Evolutionary conservation across 1,284 basidiomycete genomes (phyloP).

Genomic region (Kalmanozyma brasiliensis): DNA sequence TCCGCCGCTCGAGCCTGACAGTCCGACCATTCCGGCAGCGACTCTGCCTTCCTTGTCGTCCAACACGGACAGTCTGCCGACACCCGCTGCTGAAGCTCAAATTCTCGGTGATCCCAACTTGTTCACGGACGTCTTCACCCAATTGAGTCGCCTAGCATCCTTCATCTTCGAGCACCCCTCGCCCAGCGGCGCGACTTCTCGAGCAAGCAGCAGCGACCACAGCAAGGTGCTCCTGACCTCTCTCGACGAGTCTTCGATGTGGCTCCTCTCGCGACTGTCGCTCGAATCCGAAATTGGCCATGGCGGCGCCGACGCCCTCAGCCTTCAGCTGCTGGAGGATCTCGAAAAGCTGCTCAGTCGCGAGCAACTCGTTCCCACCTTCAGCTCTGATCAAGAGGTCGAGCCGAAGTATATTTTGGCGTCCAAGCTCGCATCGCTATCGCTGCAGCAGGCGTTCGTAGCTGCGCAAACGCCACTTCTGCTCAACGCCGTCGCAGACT

Average conservation of each 20-base stretch:
- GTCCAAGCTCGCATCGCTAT: conserved; percentile 7
- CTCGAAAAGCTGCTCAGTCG: conserved; percentile 6
- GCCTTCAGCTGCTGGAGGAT: conserved; percentile 29
- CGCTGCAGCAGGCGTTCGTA: conserved; percentile 21
- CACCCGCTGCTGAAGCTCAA: not conserved
- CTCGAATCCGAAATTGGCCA: conserved; percentile 19
- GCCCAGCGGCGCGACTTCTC: not conserved
- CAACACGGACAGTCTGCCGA: not conserved
- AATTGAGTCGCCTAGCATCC: conserved; percentile 15
- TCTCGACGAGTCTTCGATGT: conserved; percentile 33
- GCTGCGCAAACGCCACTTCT: conserved; percentile 21
- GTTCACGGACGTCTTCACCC: conserved; percentile 7
- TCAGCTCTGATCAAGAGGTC: not conserved
- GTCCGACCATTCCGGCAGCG: not conserved
- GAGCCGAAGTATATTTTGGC: conserved; percentile 16
- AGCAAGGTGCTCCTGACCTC: conserved; percentile 13
- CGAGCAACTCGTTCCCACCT: conserved; percentile 23
- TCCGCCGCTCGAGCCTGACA: conserved; percentile 48
- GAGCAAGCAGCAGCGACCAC: not conserved
- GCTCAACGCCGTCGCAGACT: conserved; percentile 32
- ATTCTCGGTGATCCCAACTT: not conserved
- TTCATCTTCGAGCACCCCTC: conserved; percentile 21
- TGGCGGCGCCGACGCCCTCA: conserved; percentile 18
- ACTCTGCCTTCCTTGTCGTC: not conserved
- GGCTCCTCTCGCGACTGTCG: conserved; percentile 29